Evolutionary conservation across 306 rosid genomes (phyloP), one percentile per base, ranked within the genome.

Genomic region (Inga leiocalycina): DNA sequence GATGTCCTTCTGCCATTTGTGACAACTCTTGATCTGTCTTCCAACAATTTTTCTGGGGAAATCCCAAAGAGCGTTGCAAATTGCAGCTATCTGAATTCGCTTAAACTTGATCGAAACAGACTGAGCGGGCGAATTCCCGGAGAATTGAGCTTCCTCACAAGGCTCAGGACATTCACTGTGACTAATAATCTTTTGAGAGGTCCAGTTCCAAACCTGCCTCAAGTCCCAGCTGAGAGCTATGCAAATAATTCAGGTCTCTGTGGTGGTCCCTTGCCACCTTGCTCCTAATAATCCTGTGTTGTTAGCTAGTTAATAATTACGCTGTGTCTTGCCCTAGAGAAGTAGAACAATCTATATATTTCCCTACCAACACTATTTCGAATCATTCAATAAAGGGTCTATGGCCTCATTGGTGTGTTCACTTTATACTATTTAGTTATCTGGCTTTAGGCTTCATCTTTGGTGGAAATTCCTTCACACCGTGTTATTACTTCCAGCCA

Each of bases 221-320:
- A 12, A 12, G 3, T 44, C 56, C 0, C 75, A 22, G 56, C 75
- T n/a, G 56, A 44, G 0, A 71, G 35, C 48, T 71, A 71, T 20
- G 75, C 75, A 10, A 71, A 71, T 71, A 71, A 71, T 71, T 5
- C 19, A 43, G 75, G 54, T 43, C 37, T 71, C 4, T 71, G 75
- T 22, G 75, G 56, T 71, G 54, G 4, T 2, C 75, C 56, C 37
- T 71, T 71, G 56, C 4, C 34, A 3, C 3, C 54, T 43, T 71
- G 75, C 19, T 49, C 54, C 54, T 49, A 49, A 3, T 49, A 49
- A 49, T 13, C 5, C 5, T 49, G 54, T 49, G 5, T 49, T 49
- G 17, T 49, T 49, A 49, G 54, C 54, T 19, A 12, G 14, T 49
- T 13, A 49, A 49, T 49, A 14, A 13, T 49, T 49, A 14, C 4